Conservation (phyloP, 306 rosid species). For the Trichosanthes truncata region DNA sequence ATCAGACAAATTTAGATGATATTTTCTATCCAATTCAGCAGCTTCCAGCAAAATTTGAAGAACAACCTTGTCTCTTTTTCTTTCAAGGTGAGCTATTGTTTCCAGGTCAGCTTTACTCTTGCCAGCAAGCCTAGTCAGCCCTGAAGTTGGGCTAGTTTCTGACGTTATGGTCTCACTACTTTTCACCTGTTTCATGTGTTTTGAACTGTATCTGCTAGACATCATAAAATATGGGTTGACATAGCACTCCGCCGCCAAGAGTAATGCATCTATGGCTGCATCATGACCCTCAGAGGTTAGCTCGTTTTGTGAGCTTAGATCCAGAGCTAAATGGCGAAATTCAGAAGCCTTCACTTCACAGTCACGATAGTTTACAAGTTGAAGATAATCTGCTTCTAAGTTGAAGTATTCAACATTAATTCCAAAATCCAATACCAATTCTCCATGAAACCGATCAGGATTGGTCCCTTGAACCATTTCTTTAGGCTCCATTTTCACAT, state of each 20-base stretch:
- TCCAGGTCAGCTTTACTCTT: constrained; percentile 45
- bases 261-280: constrained; percentile 87
- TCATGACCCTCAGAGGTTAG: constrained; percentile 71
- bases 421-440: constrained; percentile 46
- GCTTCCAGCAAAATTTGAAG: constrained; percentile 77
- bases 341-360: constrained; percentile 76
- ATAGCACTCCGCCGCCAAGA: constrained; percentile 89
- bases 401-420: constrained; percentile 49
- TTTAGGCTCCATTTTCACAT: constrained; percentile 38
- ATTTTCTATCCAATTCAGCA: constrained; percentile 75
- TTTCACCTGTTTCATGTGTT: constrained; percentile 30
- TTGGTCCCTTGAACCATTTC: constrained; percentile 28
- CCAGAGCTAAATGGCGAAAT: constrained; percentile 71
- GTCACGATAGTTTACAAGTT: constrained; percentile 58
- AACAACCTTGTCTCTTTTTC: constrained; percentile 68
- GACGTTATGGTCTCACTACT: constrained; percentile 19
- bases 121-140: constrained; percentile 29
- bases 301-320: constrained; percentile 64
- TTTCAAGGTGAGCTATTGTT: constrained; percentile 53
- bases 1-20: constrained; percentile 35
- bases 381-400: constrained; percentile 79
- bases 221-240: constrained; percentile 83
- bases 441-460: constrained; percentile 23
- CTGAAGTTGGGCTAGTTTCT: constrained; percentile 27
- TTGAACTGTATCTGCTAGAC: constrained; percentile 37